Percentiles rank a stretch among this genome's conserved stretches.
Conservation (phyloP, 2,329 filamentous ascomycete species). For the Kalmusia sp. region DNA sequence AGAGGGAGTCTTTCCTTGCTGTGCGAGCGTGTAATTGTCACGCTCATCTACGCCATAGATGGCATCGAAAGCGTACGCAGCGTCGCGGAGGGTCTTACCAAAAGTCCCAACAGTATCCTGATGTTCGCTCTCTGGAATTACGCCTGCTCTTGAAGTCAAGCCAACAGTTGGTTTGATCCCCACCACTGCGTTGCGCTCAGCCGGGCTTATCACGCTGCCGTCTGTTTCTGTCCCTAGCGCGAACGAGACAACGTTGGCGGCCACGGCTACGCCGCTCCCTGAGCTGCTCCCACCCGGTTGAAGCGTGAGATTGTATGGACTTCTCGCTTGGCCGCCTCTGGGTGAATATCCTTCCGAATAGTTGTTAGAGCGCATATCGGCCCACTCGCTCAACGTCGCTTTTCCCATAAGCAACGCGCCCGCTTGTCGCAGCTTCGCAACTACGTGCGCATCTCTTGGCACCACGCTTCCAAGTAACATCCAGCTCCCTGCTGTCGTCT, state of each 20-base stretch:
- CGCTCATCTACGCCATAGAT: constrained; percentile 69
- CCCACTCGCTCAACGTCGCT: constrained; percentile 76
- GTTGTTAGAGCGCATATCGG: constrained; percentile 49
- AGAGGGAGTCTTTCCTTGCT: constrained; percentile 61
- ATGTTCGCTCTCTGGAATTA: constrained; percentile 69
- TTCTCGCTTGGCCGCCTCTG: constrained; percentile 39
- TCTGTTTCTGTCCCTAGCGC: constrained; percentile 78
- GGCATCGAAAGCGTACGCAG: constrained; percentile 68
- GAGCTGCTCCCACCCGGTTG: constrained; percentile 73
- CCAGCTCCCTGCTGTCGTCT: constrained; percentile 76
- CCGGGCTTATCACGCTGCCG: constrained; percentile 71
- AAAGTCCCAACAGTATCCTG: constrained; percentile 75
- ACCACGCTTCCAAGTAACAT: constrained; percentile 70
- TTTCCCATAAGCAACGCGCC: constrained; percentile 76
- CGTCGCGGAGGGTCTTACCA: constrained; percentile 73
- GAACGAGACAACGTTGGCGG: constrained; percentile 68
- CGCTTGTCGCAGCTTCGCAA: constrained; percentile 66
- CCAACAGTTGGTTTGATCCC: constrained; percentile 81
- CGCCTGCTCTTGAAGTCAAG: constrained; percentile 66
- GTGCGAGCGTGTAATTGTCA: constrained; percentile 71
- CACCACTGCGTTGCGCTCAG: constrained; percentile 71
- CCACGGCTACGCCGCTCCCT: constrained; percentile 70
- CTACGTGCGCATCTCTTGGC: constrained; percentile 71
- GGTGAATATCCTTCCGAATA: constrained; percentile 44
- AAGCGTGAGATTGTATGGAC: constrained; percentile 71